These are phyloP conservation scores for Gossypium davidsonii DNA, from an alignment of 441 rosid genomes.

Conservation along the genomic window DNA sequence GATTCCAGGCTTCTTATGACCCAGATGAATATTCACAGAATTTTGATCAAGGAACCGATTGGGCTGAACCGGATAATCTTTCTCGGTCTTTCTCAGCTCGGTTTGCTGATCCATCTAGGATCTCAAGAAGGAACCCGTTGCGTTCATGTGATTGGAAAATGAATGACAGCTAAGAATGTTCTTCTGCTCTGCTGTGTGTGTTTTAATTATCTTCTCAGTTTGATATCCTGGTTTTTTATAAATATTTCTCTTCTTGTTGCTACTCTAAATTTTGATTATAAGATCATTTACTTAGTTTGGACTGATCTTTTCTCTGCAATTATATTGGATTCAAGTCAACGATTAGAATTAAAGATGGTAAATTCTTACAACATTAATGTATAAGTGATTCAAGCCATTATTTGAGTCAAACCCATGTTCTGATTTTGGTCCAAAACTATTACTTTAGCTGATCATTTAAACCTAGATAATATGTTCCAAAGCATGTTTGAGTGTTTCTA, in stretches of 20 bases:
- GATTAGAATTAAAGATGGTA: background rate
- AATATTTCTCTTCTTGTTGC: background rate
- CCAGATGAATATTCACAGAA: conserved; percentile 40
- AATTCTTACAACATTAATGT: background rate
- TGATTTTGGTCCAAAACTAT: background rate
- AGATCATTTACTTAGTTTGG: background rate
- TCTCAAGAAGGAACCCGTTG: background rate
- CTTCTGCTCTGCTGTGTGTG: background rate
- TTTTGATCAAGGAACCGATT: conserved; percentile 42
- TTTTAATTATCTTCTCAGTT: background rate
- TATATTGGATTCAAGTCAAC: background rate
- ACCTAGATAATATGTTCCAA: background rate
- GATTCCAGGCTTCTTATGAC: conserved; percentile 31
- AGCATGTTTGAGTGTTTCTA: background rate
- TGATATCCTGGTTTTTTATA: background rate
- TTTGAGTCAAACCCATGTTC: background rate
- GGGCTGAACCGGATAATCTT: conserved; percentile 40
- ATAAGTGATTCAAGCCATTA: background rate
- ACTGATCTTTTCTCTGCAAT: background rate
- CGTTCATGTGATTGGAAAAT: conserved; percentile 12
- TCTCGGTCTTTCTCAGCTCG: conserved; percentile 51
- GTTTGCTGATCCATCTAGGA: conserved; percentile 39
- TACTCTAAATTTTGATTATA: background rate
- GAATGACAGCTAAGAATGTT: background rate
- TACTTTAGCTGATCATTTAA: background rate